A percentile compares a stretch with the other conserved stretches of the same genome.
phyloP scores from a whole-genome alignment of 1,139 yeast species.

The Pichia norvegensis region DNA sequence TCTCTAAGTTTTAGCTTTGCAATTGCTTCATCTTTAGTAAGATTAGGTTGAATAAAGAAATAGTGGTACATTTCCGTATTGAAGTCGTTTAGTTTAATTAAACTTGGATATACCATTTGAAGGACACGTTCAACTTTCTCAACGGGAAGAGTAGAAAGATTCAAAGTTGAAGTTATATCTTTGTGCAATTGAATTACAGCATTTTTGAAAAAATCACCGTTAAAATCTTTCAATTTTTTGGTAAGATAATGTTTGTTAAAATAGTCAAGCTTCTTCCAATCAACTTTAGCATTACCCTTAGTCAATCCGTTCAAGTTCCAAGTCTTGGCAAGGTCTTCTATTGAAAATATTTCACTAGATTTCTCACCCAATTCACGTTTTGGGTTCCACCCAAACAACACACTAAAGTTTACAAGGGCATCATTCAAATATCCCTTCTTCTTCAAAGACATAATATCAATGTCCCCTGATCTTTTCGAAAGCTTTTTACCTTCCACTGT shows the following conservation, averaged over 20 bases:
- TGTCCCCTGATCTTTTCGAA: conserved; percentile 80
- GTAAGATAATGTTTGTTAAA: conserved; percentile 66
- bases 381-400: conserved; percentile 93
- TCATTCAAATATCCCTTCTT: conserved; percentile 70
- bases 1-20: conserved; percentile 13
- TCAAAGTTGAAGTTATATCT: conserved; percentile 18
- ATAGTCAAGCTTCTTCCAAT: conserved; percentile 60
- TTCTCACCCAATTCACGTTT: conserved; percentile 49
- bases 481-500: conserved; percentile 69
- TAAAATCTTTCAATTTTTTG: conserved; percentile 29
- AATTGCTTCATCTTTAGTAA: conserved; percentile 24
- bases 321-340: conserved; percentile 43
- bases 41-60: conserved; percentile 35
- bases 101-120: conserved; percentile 32
- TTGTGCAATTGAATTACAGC: conserved; percentile 30
- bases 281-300: conserved; percentile 90
- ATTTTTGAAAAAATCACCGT: conserved; percentile 29
- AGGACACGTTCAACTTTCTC: conserved; percentile 30
- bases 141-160: conserved; percentile 24
- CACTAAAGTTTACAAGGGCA: conserved; percentile 79
- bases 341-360: conserved; percentile 50
- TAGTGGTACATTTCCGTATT: conserved; percentile 36
- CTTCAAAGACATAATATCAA: conserved; percentile 54
- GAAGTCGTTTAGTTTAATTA: conserved; percentile 44
- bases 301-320: conserved; percentile 62